Evolutionary conservation across 768 basidiomycete species (phyloP), one percentile per base, ranked within the genome.

Genomic region (Clathrus columnatus): DNA sequence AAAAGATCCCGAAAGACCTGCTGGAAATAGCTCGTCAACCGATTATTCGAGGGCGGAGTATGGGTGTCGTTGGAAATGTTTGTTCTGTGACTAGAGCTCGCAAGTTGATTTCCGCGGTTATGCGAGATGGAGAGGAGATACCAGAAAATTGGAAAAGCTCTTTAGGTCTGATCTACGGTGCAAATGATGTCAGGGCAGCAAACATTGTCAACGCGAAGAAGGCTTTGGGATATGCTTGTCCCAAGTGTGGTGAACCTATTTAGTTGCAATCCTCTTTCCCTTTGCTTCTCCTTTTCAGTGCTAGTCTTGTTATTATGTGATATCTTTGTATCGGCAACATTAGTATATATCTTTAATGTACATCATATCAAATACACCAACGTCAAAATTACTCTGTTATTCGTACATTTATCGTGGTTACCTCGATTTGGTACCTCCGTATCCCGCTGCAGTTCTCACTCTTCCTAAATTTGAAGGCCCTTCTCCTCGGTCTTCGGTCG

Each of bases 361-460:
- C 30, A 52, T 20, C 41, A 20, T 52, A 42, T 20, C 36, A 26
- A 36, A 36, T 5, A 36, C 4, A 3, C 36, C n/a, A 14, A 14
- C 36, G 14, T 32, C 6, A 14, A 14, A 7, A 32, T 11, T 36
- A 47, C 17, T 20, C 20, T 47, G 46, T 47, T 23, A 5, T 28
- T 27, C n/a, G n/a, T n/a, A n/a, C n/a, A n/a, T n/a, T n/a, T n/a
- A n/a, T n/a, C n/a, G n/a, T n/a, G 62, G 3, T 66, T 58, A 91
- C 58, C 89, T 75, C 24, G 84, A 83, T 58, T 69, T 82, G 4
- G 89, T 87, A 24, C 89, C 83, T 27, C 91, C 91, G 54, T 85
- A 79, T 0, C 88, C 91, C 16, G 87, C 87, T 63, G 87, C 88
- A 30, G 79, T 73, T 65, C 90, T 78, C 77, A 87, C 83, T 21